phyloP scores from a whole-genome alignment of 2,329 filamentous ascomycete genomes.

The Penicillium crustosum region DNA sequence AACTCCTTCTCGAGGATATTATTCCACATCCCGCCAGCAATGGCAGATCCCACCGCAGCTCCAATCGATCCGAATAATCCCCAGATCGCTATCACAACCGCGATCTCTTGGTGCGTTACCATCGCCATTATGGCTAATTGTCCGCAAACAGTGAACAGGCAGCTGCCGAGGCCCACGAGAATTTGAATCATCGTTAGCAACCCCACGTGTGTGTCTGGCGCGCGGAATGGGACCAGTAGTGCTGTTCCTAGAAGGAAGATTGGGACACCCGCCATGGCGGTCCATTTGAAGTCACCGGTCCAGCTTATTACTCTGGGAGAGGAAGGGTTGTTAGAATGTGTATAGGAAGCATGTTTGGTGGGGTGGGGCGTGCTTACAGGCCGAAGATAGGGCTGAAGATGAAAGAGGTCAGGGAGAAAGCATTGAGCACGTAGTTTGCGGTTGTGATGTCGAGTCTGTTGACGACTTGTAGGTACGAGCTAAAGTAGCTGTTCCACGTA shows the following conservation, averaged over 20 bases:
- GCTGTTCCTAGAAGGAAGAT: constrained; percentile 11
- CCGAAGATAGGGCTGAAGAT: constrained; percentile 12
- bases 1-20: constrained; percentile 6
- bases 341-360: not conserved
- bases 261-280: constrained; percentile 7
- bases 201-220: constrained; percentile 8
- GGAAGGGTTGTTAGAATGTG: not conserved
- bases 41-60: constrained; percentile 6
- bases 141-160: constrained; percentile 7
- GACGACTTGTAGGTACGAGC: constrained; percentile 12
- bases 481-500: constrained; percentile 9
- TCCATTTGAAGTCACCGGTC: constrained; percentile 14
- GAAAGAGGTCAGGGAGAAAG: constrained; percentile 9
- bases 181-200: constrained; percentile 11
- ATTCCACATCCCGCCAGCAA: constrained; percentile 14
- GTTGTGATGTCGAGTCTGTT: constrained; percentile 9
- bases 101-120: constrained; percentile 12
- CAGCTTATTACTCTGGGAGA: constrained; percentile 2
- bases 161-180: constrained; percentile 8
- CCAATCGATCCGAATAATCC: constrained; percentile 11
- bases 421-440: constrained; percentile 8
- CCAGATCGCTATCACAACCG: constrained; percentile 7
- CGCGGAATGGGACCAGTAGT: constrained; percentile 8
- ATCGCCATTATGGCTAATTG: constrained; percentile 10
- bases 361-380: not conserved